Evolutionary conservation across 2,329 filamentous ascomycete species (phyloP), one percentile per base, ranked within the genome.

Genomic region (Fusarium drepaniforme): DNA sequence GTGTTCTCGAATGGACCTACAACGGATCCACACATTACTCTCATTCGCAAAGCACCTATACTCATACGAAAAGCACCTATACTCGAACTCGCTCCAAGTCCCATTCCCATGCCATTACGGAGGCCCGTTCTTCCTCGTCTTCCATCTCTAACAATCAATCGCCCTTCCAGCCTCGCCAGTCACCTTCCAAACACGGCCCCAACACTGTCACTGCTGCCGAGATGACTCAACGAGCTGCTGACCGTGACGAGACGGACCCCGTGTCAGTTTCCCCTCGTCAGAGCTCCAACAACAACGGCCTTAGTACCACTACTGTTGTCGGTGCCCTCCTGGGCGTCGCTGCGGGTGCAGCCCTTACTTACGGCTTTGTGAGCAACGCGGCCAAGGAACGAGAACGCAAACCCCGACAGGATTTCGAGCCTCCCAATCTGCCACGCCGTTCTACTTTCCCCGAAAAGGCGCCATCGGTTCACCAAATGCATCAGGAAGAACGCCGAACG

Each of bases 241-340:
- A 67, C 59, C 75, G 70, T 60, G 61, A 68, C 15, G 74, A 77
- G 18, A 70, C 72, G 7, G 76, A 79, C 12, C 68, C 75, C 13
- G 67, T 72, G 30, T 74, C 79, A 5, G 62, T 75, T 33, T 79
- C 79, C 3, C 77, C 82, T 42, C 82, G 81, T 33, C 78, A 86
- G 71, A 83, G 80, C 62, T 82, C 83, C 33, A 82, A 75, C 64
- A 80, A 82, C 21, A 81, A 78, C 67, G 84, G 89, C 6, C 83
- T 90, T 44, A 88, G 86, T 60, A 87, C 90, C 46, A 92, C 92
- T 75, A 90, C 90, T 23, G 87, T 96, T 49, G 88, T 97, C 56
- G 93, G 94, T 9, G 93, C 93, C 9, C 86, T 97, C 13, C 87
- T 97, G 59, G 94, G 94, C 51, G 94, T 93, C 37, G 94, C 94